Base-by-base conservation (phyloP, 805 yeast species). In the Barnettozyma sp. region DNA sequence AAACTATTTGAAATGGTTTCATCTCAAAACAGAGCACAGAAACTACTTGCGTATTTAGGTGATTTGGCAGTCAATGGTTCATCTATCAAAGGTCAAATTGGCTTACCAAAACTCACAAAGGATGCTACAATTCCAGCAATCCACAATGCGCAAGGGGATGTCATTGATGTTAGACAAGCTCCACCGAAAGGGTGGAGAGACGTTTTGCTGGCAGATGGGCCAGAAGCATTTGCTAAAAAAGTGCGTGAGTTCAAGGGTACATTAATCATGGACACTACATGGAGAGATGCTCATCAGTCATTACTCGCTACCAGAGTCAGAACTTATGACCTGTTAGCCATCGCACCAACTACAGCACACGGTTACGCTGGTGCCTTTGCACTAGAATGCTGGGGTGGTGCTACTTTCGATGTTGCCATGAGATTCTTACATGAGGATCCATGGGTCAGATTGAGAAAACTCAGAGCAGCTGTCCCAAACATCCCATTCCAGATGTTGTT, bases 201-300 rank as follows among this genome's bases (percentile, higher is more conserved):
- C 53, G 78, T 86, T 17, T 68, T 92, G 39, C 64, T 90, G 42
- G 77, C 76, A 49, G 69, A 81, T 50, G 98, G 98, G 39, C 94
- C 98, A 21, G 92, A 73, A 36, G 83, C 68, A 22, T 92, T 92
- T 57, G 95, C 97, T 49, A 72, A 79, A 65, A 80, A 84, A 53
- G 95, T 92, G 41, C 78, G 97, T 60, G 61, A 66, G 13, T 78
- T 76, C 65, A 67, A 84, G 36, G 98, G 98, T 54, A 80, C 95
- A 48, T 69, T 92, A 60, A 66, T 92, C 53, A 92, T 94, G 85
- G 99, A 92, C 62, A 92, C 99, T 37, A 92, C 99, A 8, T 92
- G 99, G 99, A 86, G 99, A 78, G 99, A 92, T 64, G 98, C 98
- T 24, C 98, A 92, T 66, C 99, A 92, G 71, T 88, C 97, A 17